Conservation (phyloP, 768 basidiomycete species). For the Macrolepiota albuminosa region DNA sequence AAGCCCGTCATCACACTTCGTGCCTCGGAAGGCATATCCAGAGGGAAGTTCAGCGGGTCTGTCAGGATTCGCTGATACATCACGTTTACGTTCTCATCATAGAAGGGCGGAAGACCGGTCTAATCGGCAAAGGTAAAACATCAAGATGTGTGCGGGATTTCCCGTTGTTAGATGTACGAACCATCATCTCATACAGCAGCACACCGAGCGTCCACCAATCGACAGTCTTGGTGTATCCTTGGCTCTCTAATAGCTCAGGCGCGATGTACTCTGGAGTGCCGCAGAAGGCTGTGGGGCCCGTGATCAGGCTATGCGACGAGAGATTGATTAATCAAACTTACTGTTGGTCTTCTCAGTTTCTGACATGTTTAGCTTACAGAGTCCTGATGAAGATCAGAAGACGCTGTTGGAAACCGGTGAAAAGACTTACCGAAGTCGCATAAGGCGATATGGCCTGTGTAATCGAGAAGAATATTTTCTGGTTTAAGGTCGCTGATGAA, state of each 20-base stretch:
- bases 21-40: conserved; percentile 86
- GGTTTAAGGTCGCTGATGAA: conserved; percentile 83
- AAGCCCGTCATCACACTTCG: conserved; percentile 84
- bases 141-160: background rate
- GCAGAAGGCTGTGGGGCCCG: conserved; percentile 69
- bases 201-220: conserved; percentile 99
- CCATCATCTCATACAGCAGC: conserved; percentile 96
- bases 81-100: conserved; percentile 96
- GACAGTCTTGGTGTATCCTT: conserved; percentile 96
- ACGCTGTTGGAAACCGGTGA: background rate
- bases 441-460: conserved; percentile 95
- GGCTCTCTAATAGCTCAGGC: conserved; percentile 92
- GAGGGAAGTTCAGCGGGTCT: conserved; percentile 89
- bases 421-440: conserved; percentile 80
- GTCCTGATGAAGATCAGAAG: conserved; percentile 35
- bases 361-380: conserved; percentile 96
- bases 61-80: conserved; percentile 96
- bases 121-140: conserved; percentile 23
- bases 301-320: conserved; percentile 5
- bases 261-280: conserved; percentile 99
- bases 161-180: conserved; percentile 23
- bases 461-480: conserved; percentile 96
- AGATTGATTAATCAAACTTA: conserved; percentile 28
- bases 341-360: conserved; percentile 97
- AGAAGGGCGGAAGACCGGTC: conserved; percentile 97